Conservation (phyloP, 192 early-diverging fungal genomes). For the Entophlyctis helioformis region DNA sequence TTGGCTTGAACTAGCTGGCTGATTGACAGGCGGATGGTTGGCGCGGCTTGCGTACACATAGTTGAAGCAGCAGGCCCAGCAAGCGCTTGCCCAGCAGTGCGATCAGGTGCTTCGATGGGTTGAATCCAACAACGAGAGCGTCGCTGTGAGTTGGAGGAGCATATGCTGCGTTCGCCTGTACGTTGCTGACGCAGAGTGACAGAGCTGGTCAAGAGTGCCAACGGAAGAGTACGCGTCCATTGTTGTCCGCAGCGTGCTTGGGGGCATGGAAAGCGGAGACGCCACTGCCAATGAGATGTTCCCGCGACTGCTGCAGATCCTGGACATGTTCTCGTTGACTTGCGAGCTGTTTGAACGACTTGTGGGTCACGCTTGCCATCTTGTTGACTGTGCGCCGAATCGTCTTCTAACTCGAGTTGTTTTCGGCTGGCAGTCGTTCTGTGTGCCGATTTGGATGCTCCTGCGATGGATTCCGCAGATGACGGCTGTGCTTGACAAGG, state of each 20-base stretch:
- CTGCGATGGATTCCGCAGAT: constrained; percentile 67
- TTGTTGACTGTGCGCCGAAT: too few species aligned
- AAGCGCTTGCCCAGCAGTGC: too few species aligned
- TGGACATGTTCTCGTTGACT: constrained; percentile 36
- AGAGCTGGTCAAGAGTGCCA: neutral
- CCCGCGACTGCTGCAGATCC: constrained; percentile 56
- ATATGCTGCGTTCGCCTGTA: too few species aligned
- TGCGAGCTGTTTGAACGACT: constrained; percentile 9
- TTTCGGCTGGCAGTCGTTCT: neutral
- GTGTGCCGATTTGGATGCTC: constrained; percentile 49
- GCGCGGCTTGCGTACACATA: too few species aligned
- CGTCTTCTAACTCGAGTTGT: too few species aligned
- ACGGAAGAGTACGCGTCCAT: too few species aligned
- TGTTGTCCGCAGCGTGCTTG: constrained; percentile 35
- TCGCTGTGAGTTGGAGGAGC: too few species aligned
- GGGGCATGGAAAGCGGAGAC: constrained; percentile 40
- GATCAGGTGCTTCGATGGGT: constrained; percentile 23
- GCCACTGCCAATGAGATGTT: constrained; percentile 48
- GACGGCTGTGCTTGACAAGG: constrained; percentile 55
- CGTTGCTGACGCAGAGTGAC: too few species aligned
- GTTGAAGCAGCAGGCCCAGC: too few species aligned
- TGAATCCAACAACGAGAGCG: constrained; percentile 11
- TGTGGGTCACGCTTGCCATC: too few species aligned
- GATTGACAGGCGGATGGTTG: too few species aligned
- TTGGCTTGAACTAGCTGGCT: too few species aligned